phyloP scores from a whole-genome alignment of 352 stramenopile species.

The Pythium dissimile region DNA sequence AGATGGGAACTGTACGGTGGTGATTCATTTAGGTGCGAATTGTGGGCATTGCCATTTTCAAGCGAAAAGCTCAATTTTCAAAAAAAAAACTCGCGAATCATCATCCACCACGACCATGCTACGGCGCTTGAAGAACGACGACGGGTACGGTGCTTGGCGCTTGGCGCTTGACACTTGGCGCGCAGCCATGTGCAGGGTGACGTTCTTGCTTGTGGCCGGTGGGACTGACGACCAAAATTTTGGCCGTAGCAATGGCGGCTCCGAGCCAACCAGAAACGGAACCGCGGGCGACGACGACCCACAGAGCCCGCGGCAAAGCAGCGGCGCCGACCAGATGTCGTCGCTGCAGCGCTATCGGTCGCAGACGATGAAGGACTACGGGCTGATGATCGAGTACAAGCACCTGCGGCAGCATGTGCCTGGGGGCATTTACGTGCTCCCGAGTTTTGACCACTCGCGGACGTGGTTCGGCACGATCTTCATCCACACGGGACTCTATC shows the following conservation, averaged over 20 bases:
- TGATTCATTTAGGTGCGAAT: conserved; percentile 29
- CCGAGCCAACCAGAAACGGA: conserved; percentile 10
- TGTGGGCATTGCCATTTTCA: background rate
- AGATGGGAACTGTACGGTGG: background rate
- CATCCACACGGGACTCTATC: conserved; percentile 92
- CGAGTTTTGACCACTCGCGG: conserved; percentile 89
- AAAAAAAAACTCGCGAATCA: conserved; percentile 6
- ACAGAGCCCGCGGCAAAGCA: conserved; percentile 16
- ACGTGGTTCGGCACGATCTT: conserved; percentile 96
- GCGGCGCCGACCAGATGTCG: conserved; percentile 58
- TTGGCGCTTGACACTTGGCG: no score
- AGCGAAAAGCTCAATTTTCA: background rate
- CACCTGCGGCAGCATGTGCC: conserved; percentile 93
- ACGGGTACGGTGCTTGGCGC: no score
- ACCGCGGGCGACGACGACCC: conserved; percentile 4
- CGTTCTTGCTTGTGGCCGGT: no score
- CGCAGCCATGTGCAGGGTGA: no score
- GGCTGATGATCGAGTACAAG: conserved; percentile 98
- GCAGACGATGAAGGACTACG: conserved; percentile 93
- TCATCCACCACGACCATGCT: conserved; percentile 54
- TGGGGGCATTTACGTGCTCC: conserved; percentile 94
- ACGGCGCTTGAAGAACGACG: conserved; percentile 59
- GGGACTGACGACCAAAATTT: background rate
- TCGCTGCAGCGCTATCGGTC: conserved; percentile 82
- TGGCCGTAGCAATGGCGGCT: background rate